Evolutionary conservation across 116 monocot species (phyloP), one percentile per base, ranked within the genome.

Genomic region (Trichopus zeylanicus): DNA sequence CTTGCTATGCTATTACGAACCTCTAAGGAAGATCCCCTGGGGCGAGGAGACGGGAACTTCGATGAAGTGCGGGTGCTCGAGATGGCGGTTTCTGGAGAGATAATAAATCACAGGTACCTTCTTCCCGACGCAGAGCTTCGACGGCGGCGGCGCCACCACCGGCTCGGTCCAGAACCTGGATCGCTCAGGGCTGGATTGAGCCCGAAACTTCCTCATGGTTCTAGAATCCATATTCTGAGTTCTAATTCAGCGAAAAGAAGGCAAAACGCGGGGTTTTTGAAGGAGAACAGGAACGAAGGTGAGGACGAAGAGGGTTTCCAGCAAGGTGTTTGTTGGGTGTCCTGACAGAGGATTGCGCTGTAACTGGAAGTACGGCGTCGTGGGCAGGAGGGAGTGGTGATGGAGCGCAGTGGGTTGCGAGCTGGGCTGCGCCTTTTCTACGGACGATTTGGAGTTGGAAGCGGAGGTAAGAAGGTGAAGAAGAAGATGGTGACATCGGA

Each of bases 1-100:
- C n/a, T n/a, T n/a, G n/a, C n/a, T n/a, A n/a, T n/a, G n/a, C n/a
- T n/a, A n/a, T n/a, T 7, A n/a, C 46, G 67, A 12, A 94, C 94
- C 97, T 85, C 79, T 84, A 11, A 98, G 71, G 59, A 78, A 74
- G 58, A 98, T 70, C 4, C 81, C 82, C 0, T 82, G 80, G 13
- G 73, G 62, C 42, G 85, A 79, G 22, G 87, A 81, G 57, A 85
- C 22, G 19, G 88, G 79, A n/a, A 98, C 98, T 64, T 98, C 91
- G 53, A 98, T 82, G 82, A 98, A 85, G 57, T 98, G 98, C 0
- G 98, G 98, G 57, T 98, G 98, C 69, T 98, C 98, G 26, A 98
- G 84, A 54, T 84, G 91, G 46, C 75, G 70, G 51, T 85, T 98
- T 58, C 88, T 70, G 52, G 78, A 91, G 51, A 98, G 80, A 48